Evolutionary conservation across 2,329 filamentous ascomycete species (phyloP).

Genomic region (Fusarium hostae): DNA sequence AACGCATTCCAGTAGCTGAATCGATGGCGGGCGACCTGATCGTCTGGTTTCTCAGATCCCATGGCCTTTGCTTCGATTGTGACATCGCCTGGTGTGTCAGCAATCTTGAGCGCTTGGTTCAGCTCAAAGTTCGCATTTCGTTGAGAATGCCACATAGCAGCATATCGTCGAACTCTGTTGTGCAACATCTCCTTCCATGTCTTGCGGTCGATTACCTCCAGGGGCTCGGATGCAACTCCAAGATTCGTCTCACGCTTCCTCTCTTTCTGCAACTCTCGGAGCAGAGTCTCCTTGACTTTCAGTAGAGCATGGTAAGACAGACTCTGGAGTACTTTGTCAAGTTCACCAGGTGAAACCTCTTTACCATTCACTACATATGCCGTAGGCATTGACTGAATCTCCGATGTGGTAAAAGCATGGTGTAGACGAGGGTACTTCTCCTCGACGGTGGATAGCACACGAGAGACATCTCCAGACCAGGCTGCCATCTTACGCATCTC

Average conservation of each 20-base stretch:
- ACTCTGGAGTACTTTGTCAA: conserved; percentile 45
- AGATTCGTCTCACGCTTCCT: conserved; percentile 31
- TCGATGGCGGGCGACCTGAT: conserved; percentile 26
- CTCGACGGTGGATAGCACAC: conserved; percentile 53
- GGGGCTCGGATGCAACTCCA: conserved; percentile 4
- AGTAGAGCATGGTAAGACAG: conserved; percentile 48
- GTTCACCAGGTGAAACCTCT: conserved; percentile 44
- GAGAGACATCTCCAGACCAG: conserved; percentile 61
- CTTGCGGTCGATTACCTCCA: conserved; percentile 2
- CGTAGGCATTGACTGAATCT: conserved; percentile 45
- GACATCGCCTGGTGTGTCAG: not conserved
- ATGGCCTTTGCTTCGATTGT: conserved; percentile 13
- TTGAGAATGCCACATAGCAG: conserved; percentile 35
- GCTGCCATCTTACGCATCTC: conserved; percentile 59
- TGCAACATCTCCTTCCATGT: conserved; percentile 39
- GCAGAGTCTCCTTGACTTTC: conserved; percentile 37
- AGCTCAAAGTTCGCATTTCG: conserved; percentile 16
- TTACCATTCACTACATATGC: conserved; percentile 41
- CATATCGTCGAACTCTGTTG: conserved; percentile 34
- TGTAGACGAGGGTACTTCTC: conserved; percentile 54
- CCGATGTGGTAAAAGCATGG: conserved; percentile 52
- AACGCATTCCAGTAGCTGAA: conserved; percentile 41
- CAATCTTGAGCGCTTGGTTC: not conserved
- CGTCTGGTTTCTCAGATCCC: conserved; percentile 22
- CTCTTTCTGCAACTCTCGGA: conserved; percentile 34